A percentile compares a stretch with the other conserved stretches of the same genome.
Evolutionary conservation across 1,284 basidiomycete genomes (phyloP).

Genomic region (Boletus hoseneyae): DNA sequence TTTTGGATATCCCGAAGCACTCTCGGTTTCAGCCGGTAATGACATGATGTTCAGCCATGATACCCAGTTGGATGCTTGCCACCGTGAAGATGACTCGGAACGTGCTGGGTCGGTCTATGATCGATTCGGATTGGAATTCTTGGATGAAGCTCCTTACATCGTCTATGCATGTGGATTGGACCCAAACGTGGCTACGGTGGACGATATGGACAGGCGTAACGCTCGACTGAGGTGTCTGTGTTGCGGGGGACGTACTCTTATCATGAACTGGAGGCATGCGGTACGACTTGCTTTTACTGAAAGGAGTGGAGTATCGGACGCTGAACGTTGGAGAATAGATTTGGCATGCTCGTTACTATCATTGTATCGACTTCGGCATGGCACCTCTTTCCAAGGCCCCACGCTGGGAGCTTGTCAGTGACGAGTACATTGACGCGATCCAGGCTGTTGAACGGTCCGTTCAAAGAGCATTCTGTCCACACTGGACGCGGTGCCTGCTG

Average conservation of each 20-base stretch:
- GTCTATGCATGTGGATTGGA: too few relatives aligned
- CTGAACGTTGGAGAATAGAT: constrained; percentile 9
- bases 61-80: neutral
- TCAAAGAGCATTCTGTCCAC: constrained; percentile 6
- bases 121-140: constrained; percentile 7
- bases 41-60: neutral
- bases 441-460: constrained; percentile 10
- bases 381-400: constrained; percentile 4
- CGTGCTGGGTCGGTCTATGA: neutral
- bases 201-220: constrained; percentile 19
- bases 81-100: neutral
- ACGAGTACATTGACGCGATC: constrained; percentile 16
- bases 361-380: constrained; percentile 6
- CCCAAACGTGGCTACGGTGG: too few relatives aligned
- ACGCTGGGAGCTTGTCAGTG: constrained; percentile 15
- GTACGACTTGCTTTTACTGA: constrained; percentile 4
- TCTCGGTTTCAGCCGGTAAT: constrained; percentile 1
- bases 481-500: constrained; percentile 14
- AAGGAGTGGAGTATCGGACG: neutral
- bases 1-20: constrained; percentile 7
- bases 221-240: constrained; percentile 18
- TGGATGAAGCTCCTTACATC: constrained; percentile 11
- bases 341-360: constrained; percentile 13
- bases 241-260: constrained; percentile 4
- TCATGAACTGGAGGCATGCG: constrained; percentile 19